Percentiles rank a stretch among this genome's conserved stretches.
Evolutionary conservation across 345 rosid genomes (phyloP).

Genomic region (Ricinus communis): DNA sequence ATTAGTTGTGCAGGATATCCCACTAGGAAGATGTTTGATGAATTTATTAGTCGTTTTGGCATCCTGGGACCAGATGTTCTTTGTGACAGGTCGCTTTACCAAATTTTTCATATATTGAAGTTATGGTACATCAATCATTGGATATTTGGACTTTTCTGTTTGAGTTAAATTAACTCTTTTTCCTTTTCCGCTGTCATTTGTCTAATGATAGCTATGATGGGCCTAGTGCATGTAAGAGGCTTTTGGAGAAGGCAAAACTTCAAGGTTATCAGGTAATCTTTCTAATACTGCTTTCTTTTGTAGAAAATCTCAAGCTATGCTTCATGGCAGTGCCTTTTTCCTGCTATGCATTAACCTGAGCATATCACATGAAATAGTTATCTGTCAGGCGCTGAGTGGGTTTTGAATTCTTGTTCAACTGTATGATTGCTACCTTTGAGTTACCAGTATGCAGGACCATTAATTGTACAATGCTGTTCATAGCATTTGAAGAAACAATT

Average conservation of each 20-base stretch:
- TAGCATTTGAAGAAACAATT: background rate
- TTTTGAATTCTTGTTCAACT: slow-evolving; percentile 12
- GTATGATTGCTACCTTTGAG: background rate
- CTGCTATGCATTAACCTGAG: background rate
- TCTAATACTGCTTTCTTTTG: background rate
- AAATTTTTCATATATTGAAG: background rate
- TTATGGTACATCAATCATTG: too few relatives aligned
- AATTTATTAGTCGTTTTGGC: slow-evolving; percentile 72
- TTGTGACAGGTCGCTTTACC: slow-evolving; percentile 53
- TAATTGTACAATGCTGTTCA: background rate
- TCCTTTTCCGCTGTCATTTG: slow-evolving; percentile 12
- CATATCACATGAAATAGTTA: background rate
- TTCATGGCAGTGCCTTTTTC: slow-evolving; percentile 3
- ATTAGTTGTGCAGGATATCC: slow-evolving; percentile 99
- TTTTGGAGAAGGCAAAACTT: slow-evolving; percentile 71
- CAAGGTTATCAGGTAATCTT: slow-evolving; percentile 84
- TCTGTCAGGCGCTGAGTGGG: background rate
- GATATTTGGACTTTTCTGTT: slow-evolving; percentile 3
- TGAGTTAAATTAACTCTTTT: slow-evolving; percentile 1
- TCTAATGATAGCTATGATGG: slow-evolving; percentile 55
- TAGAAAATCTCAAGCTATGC: background rate
- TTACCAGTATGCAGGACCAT: background rate
- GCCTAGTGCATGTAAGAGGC: slow-evolving; percentile 75
- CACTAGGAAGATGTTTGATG: slow-evolving; percentile 80
- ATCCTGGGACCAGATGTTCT: slow-evolving; percentile 71